Percentiles rank a stretch among this genome's conserved stretches.
These are phyloP conservation scores for Botrytis squamosa DNA, from an alignment of 2,329 filamentous ascomycete species.

Conservation along the genomic window DNA sequence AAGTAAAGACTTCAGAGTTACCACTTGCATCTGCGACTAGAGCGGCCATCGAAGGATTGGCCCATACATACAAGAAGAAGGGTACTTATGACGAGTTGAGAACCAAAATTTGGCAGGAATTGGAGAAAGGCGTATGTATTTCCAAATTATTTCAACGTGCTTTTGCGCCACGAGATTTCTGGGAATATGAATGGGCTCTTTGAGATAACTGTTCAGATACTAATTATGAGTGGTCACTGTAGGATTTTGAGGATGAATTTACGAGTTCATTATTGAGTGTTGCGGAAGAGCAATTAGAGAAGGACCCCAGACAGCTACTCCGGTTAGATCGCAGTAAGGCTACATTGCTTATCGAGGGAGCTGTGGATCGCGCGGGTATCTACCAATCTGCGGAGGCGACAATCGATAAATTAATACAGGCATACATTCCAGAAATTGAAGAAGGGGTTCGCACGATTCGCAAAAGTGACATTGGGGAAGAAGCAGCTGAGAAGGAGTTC, in stretches of 20 bases:
- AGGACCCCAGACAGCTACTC: conserved; percentile 68
- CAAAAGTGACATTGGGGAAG: conserved; percentile 65
- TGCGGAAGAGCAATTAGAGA: conserved; percentile 71
- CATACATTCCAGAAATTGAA: conserved; percentile 62
- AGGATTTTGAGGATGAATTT: conserved; percentile 71
- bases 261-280: conserved; percentile 66
- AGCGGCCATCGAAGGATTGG: conserved; percentile 69
- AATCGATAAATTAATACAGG: conserved; percentile 66
- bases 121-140: conserved; percentile 61
- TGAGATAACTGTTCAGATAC: neutral
- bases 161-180: neutral
- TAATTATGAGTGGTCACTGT: conserved; percentile 20
- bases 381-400: conserved; percentile 70
- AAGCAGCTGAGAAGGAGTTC: conserved; percentile 64
- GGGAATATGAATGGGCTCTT: neutral
- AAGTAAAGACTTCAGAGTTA: conserved; percentile 72
- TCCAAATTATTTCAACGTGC: neutral
- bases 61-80: conserved; percentile 84
- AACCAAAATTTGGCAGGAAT: conserved; percentile 74
- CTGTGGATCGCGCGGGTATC: conserved; percentile 71
- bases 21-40: conserved; percentile 72
- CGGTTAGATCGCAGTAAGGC: conserved; percentile 73
- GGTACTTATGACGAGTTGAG: conserved; percentile 77
- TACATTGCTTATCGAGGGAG: conserved; percentile 73
- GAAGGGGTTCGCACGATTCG: conserved; percentile 67